Base-by-base conservation (phyloP, 2,329 filamentous ascomycete genomes). In the Cordyceps tenuipes region DNA sequence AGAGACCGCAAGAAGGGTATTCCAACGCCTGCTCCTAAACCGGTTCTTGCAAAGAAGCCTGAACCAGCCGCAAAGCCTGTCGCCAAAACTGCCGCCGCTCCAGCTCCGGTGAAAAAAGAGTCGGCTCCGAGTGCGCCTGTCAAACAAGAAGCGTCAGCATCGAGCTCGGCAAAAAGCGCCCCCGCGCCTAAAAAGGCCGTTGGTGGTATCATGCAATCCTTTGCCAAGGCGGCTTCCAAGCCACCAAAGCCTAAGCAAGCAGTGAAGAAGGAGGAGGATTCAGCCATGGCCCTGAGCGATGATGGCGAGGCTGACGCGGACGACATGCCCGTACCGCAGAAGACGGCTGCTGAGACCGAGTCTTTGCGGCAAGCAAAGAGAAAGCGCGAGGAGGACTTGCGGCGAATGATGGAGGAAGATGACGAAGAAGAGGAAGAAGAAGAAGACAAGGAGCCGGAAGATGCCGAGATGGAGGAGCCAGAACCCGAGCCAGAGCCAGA, bases 181-280 rank as follows among this genome's bases (percentile, higher is more conserved):
- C 66, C 73, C 21, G 64, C 76, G 5, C 43, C 66, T 3, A 90
- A 89, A 68, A 82, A 82, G 60, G 81, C 82, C 57, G 78, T 76
- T 13, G 76, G 75, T 3, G 82, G 83, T 62, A 83, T 95, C 29
- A 91, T 94, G 79, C 86, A 87, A 62, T 88, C 90, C 0, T 95
- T 95, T 70, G 88, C 89, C 15, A 90, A 88, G 67, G 76, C 79
- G 5, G 72, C 71, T 3, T 66, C 70, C 4, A 73, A 69, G 54
- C 68, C 77, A 0, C 67, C 73, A 4, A 79, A 76, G 66, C 77
- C 85, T 5, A 90, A 86, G 66, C 64, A 67, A 10, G 61, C 66
- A 7, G 53, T 63, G 6, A 71, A 68, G 50, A 65, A 73, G 56
- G 66, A 72, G 44, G 57, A 63, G 19, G 70, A 73, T 17, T 60